Conservation (phyloP, 129 eudicot species). For the Arctium lappa region DNA sequence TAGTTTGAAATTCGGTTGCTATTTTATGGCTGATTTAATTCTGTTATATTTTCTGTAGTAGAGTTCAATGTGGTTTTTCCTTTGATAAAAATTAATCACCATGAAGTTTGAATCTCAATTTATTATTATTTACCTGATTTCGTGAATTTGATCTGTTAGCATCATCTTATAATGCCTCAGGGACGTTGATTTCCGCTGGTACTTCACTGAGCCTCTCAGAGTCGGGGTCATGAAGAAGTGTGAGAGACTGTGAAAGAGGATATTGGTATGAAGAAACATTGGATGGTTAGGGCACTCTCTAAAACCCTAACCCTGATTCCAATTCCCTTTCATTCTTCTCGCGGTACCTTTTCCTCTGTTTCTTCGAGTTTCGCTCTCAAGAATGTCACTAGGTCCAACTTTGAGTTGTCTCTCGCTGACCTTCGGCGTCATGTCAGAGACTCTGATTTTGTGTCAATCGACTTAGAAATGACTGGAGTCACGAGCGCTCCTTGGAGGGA, state of each 20-base stretch:
- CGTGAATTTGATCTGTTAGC: not conserved
- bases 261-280: slow-evolving; percentile 32
- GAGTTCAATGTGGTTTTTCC: too few relatives aligned
- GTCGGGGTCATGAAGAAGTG: slow-evolving; percentile 13
- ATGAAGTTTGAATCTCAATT: not conserved
- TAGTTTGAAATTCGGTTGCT: too few relatives aligned
- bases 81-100: not conserved
- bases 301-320: slow-evolving; percentile 41
- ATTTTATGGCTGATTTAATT: not conserved
- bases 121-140: not conserved
- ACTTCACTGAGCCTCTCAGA: not conserved
- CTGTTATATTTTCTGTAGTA: not conserved
- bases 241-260: slow-evolving; percentile 8
- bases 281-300: slow-evolving; percentile 40
- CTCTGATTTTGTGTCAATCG: slow-evolving; percentile 81
- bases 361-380: slow-evolving; percentile 52
- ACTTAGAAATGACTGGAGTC: slow-evolving; percentile 91
- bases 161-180: not conserved
- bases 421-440: slow-evolving; percentile 58
- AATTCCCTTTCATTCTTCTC: slow-evolving; percentile 21
- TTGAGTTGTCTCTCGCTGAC: slow-evolving; percentile 51
- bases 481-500: slow-evolving; percentile 95
- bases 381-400: slow-evolving; percentile 80
- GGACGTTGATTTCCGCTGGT: not conserved
- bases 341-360: slow-evolving; percentile 33